Evolutionary conservation across 371 early-diverging fungal species (phyloP), one percentile per base, ranked within the genome.

Genomic region (Sporodiniella umbellata): DNA sequence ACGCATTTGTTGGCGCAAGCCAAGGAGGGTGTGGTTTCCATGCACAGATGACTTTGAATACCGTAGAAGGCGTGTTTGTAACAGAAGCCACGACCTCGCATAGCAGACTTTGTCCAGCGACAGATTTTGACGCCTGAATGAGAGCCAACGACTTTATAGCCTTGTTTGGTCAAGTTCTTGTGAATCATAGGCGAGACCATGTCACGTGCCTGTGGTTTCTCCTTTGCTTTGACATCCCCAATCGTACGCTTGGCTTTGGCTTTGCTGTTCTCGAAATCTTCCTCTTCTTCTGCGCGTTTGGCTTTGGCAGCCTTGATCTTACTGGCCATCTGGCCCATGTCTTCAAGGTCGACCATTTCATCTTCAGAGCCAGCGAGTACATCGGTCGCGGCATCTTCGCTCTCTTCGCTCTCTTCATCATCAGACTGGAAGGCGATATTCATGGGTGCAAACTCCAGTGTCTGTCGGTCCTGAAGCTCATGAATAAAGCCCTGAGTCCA

Each of bases 1-100:
- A 87, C 87, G 58, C 88, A 91, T 56, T 88, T 88, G 66, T 91
- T 91, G 14, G 88, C 87, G 54, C 91, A 91, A 10, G 91, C 89
- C 40, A 91, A 62, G 1, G 83, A 80, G 15, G 86, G 86, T 0
- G 85, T 87, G 1, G 83, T 83, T 51, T 85, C 86, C 80, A 84
- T 85, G 61, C 87, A 87, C 44, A 79, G 58, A 61, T 83, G 85
- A 33, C 78, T 77, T 54, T 79, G 80, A 23, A 85, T 87, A 22
- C 83, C 85, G 42, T 85, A 87, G 58, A 87, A 78, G 44, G 88
- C 67, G 68, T 88, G 84, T 55, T 88, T 91, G 61, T 89, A 91
- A 56, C 89, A 91, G 54, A 86, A 88, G 18, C 91, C 91, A 40
- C 87, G 79, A 23, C 89, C 89, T 48, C 88, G 75, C 28, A 91